phyloP scores from a whole-genome alignment of 2,329 filamentous ascomycete species.

The Reticulascus tulasneorum region DNA sequence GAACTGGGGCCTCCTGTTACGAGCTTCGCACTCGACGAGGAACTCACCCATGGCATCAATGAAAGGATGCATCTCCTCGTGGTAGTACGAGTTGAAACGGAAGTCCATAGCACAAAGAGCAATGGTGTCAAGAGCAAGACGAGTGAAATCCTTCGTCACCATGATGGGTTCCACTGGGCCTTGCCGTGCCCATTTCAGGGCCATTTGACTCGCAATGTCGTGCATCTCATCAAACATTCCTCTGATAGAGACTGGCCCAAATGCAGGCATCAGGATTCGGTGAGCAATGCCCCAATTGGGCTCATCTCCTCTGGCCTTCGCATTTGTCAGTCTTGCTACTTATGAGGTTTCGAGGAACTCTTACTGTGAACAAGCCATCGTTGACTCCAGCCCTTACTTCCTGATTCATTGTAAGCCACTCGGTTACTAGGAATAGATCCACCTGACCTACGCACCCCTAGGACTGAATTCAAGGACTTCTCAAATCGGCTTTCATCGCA shows the following conservation, averaged over 20 bases:
- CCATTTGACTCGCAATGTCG: slow-evolving; percentile 48
- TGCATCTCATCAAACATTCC: slow-evolving; percentile 52
- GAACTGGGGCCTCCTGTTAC: slow-evolving; percentile 41
- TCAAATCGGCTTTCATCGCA: slow-evolving; percentile 64
- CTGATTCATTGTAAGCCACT: slow-evolving; percentile 12
- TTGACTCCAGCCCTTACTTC: slow-evolving; percentile 57
- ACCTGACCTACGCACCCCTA: slow-evolving; percentile 22
- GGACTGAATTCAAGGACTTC: slow-evolving; percentile 48
- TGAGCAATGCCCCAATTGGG: slow-evolving; percentile 50
- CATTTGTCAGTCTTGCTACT: neutral
- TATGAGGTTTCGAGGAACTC: neutral
- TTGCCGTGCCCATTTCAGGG: slow-evolving; percentile 50
- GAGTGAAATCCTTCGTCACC: slow-evolving; percentile 56
- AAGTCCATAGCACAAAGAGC: slow-evolving; percentile 56
- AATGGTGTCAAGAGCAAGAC: slow-evolving; percentile 59
- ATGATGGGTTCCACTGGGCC: slow-evolving; percentile 41
- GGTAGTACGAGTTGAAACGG: slow-evolving; percentile 61
- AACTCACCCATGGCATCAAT: slow-evolving; percentile 58
- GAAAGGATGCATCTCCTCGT: slow-evolving; percentile 27
- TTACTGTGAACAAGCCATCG: slow-evolving; percentile 18
- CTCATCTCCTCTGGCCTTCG: slow-evolving; percentile 11
- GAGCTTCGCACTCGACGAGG: slow-evolving; percentile 50
- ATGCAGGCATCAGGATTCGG: slow-evolving; percentile 62
- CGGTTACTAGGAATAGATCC: too few species aligned
- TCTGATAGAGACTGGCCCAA: slow-evolving; percentile 64